These are phyloP conservation scores for Aspergillus carbonarius DNA, from an alignment of 2,329 filamentous ascomycete species.

Conservation along the genomic window DNA sequence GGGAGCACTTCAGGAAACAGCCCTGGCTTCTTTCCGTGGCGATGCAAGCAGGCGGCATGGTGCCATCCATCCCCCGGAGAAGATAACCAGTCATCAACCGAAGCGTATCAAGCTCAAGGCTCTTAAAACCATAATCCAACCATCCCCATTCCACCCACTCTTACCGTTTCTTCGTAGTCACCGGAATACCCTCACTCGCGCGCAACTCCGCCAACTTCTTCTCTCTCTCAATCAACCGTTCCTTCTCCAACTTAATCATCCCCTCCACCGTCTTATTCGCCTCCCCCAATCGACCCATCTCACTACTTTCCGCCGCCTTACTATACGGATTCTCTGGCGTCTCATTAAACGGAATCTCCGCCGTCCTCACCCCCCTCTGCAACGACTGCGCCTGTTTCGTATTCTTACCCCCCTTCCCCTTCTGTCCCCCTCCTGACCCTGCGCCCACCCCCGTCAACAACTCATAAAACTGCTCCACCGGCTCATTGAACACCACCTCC, in stretches of 20 bases:
- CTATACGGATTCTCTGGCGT: constrained; percentile 71
- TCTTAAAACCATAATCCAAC: not conserved
- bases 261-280: constrained; percentile 60
- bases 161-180: constrained; percentile 45
- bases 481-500: constrained; percentile 96
- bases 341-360: constrained; percentile 70
- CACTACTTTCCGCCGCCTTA: constrained; percentile 67
- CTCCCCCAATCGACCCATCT: constrained; percentile 62
- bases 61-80: not conserved
- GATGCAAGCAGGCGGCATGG: not conserved
- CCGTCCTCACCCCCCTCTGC: constrained; percentile 62
- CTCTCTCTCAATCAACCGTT: constrained; percentile 61
- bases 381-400: constrained; percentile 43
- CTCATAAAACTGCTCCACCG: constrained; percentile 88
- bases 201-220: constrained; percentile 55
- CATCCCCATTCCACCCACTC: not conserved
- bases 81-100: not conserved
- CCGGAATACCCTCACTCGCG: constrained; percentile 44
- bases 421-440: constrained; percentile 51
- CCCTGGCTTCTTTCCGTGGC: not conserved
- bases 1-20: not conserved
- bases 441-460: constrained; percentile 76
- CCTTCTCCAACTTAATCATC: constrained; percentile 65
- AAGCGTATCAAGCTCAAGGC: not conserved
- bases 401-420: constrained; percentile 60